Evolutionary conservation across 805 yeast species (phyloP), one percentile per base, ranked within the genome.

Genomic region (Candida oleophila): DNA sequence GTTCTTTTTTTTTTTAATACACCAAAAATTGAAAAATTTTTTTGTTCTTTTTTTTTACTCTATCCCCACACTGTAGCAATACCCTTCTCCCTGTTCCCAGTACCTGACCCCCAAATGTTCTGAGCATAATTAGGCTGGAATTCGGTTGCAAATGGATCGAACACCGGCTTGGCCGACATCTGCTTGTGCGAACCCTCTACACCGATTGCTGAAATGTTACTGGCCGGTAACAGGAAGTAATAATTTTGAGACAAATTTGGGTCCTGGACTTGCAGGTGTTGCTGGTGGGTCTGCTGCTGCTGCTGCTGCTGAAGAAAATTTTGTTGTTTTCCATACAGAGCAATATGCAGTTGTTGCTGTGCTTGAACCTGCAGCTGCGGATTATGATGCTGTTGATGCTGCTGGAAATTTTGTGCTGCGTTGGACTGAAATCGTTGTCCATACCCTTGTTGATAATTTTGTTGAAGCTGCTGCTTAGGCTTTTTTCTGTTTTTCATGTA

Each of bases 401-500:
- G n/a, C 5, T 18, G 19, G 22, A 16, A 36, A 36, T 36, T 36
- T 14, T 36, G 39, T 36, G 21, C 39, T 25, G 30, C 11, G 30
- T 25, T 25, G 11, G 5, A 25, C 30, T 25, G 30, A 25, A 25
- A 25, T 25, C 30, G 30, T 20, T 36, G 39, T 20, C 18, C 22
- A 11, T 16, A 15, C 8, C 4, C 12, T 19, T 12, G 20, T 16
- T 39, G 42, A 20, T n/a, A 22, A 14, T 28, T 16, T 28, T 39
- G 42, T 22, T 22, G 33, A n/a, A 25, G 19, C 19, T 22, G 42
- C 39, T 15, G 16, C n/a, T 36, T 25, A 4, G 45, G 45, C 39
- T 42, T 42, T 20, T 38, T 42, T 14, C 45, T n/a, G n/a, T 18
- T 33, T 32, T 21, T 25, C 37, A 40, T 40, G 37, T 50, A 59